Evolutionary conservation across 2,329 filamentous ascomycete genomes (phyloP), one percentile per base, ranked within the genome.

Genomic region (Huntiella decipiens): DNA sequence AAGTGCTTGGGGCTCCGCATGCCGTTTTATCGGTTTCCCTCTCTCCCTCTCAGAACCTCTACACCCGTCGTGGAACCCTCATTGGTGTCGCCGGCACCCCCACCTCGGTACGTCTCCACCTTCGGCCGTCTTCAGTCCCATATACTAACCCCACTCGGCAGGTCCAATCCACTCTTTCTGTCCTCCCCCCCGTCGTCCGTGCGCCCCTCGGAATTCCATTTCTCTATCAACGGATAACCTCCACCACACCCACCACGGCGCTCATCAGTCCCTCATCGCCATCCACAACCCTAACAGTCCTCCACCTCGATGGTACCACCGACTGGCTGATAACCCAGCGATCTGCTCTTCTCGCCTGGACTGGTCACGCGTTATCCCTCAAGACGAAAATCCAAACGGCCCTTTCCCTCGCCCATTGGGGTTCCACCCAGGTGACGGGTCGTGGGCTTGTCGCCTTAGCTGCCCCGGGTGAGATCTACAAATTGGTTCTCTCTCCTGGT

Each of bases 291-390:
- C 87, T 98, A 54, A 78, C 82, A 10, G 76, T 93, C 5, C 71
- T 98, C 19, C 82, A 88, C 58, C 74, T 98, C 43, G 86, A 98
- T 65, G 91, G 91, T 48, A 85, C 86, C 4, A 79, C 86, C 48
- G 91, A 98, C 63, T 98, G 91, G 88, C 83, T 94, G 68, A 67
- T 98, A 6, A 74, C 84, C 5, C 87, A 96, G 59, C 74, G 84
- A 51, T 80, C 83, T 53, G 86, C 86, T 1, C 68, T 98, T 45
- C 69, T 96, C n/a, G 91, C 91, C 46, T 98, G 91, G 91, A 94
- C 88, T 0, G 91, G 91, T 22, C 83, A 93, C 59, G 86, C 84
- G 1, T 68, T 98, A 46, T 68, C 70, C 12, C 71, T 91, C 38
- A 77, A 76, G 33, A 84, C 87, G 2, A 79, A 76, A 40, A 68